Evolutionary conservation across 768 basidiomycete species (phyloP).

Genomic region (Russula foetens): DNA sequence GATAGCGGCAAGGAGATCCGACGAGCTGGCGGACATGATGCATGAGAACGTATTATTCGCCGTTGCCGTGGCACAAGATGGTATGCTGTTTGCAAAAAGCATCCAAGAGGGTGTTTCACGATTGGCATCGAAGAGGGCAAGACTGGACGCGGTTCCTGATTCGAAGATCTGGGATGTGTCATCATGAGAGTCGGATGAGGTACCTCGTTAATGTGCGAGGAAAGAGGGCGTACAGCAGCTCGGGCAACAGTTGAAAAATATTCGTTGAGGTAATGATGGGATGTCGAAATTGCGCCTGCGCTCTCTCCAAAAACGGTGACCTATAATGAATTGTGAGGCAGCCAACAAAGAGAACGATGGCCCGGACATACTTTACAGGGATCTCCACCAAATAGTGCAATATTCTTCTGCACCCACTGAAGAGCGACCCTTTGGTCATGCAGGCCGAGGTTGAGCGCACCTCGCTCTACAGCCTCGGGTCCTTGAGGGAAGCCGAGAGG

Average conservation of each 20-base stretch:
- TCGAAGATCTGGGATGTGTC: constrained; percentile 33
- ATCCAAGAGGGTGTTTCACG: constrained; percentile 31
- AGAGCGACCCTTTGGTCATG: constrained; percentile 33
- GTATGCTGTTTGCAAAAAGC: constrained; percentile 32
- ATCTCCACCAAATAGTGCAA: constrained; percentile 28
- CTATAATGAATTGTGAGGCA: constrained; percentile 6
- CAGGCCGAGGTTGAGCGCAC: constrained; percentile 38
- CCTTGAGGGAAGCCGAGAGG: constrained; percentile 43
- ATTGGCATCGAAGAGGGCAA: constrained; percentile 26
- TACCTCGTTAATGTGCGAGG: background rate
- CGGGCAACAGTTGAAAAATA: constrained; percentile 22
- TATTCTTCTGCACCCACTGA: constrained; percentile 27
- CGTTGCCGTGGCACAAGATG: constrained; percentile 27
- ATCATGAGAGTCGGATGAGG: background rate
- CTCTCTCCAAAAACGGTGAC: constrained; percentile 34
- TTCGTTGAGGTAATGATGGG: constrained; percentile 27
- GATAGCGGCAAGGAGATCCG: constrained; percentile 16
- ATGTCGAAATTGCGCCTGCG: constrained; percentile 32
- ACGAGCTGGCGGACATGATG: constrained; percentile 18
- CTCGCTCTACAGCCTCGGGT: constrained; percentile 32
- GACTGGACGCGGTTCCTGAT: constrained; percentile 31
- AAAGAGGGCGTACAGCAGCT: constrained; percentile 19
- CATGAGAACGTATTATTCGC: constrained; percentile 32
- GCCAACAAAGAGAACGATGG: background rate
- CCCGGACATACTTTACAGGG: constrained; percentile 13